Conservation (phyloP, 176 grass and related monocot genomes). For the Ananas comosus region DNA sequence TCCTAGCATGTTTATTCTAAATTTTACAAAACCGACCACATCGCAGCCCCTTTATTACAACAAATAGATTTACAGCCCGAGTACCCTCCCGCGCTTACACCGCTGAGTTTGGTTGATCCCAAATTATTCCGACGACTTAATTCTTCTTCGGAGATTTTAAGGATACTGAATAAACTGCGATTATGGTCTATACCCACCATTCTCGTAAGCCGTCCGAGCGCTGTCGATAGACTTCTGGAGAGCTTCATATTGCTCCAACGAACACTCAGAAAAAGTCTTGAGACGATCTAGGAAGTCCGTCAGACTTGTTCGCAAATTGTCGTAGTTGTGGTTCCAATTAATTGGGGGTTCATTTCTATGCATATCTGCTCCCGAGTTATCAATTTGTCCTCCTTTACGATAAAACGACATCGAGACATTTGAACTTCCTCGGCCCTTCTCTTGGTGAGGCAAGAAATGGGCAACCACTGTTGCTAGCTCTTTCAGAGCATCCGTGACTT, state of each 20-base stretch:
- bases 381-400: constrained; percentile 25
- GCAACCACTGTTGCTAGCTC: constrained; percentile 40
- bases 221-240: constrained; percentile 31
- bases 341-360: constrained; percentile 24
- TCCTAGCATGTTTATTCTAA: background rate
- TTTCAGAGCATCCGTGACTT: constrained; percentile 57
- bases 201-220: constrained; percentile 34
- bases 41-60: background rate
- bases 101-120: background rate
- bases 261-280: constrained; percentile 35
- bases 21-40: background rate
- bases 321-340: constrained; percentile 37
- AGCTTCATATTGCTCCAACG: constrained; percentile 32
- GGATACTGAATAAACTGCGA: background rate
- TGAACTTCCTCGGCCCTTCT: constrained; percentile 45
- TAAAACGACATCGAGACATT: constrained; percentile 41
- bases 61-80: constrained; percentile 4
- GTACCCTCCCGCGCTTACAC: background rate
- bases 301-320: constrained; percentile 52
- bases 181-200: constrained; percentile 7
- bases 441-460: constrained; percentile 47
- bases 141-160: background rate
- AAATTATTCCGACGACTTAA: background rate
- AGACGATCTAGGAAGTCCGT: constrained; percentile 50
- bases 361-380: constrained; percentile 8